Conservation (phyloP, 139 green algal genomes). For the Chlamydomonas eustigma region DNA sequence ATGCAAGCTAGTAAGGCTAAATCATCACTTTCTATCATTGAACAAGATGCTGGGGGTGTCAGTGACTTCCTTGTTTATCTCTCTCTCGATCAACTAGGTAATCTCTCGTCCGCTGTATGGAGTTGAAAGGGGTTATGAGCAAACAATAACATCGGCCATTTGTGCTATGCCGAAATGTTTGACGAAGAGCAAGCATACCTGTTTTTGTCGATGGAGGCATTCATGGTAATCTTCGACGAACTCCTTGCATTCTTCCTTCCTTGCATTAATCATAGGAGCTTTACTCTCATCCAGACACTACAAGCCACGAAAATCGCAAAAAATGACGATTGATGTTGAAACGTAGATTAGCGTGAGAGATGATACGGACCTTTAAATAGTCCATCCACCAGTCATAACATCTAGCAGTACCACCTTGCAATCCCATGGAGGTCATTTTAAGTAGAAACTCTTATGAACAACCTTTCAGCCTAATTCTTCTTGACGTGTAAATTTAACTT, state of each 20-base stretch:
- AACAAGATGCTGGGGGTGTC: background rate
- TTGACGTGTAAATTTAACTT: too few relatives aligned
- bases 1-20: too few relatives aligned
- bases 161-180: too few relatives aligned
- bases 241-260: constrained; percentile 39
- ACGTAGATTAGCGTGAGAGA: background rate
- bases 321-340: background rate
- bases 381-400: constrained; percentile 23
- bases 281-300: constrained; percentile 50
- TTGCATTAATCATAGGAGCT: constrained; percentile 26
- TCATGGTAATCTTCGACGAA: constrained; percentile 49
- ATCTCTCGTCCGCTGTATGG: too few relatives aligned
- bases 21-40: too few relatives aligned
- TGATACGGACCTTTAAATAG: constrained; percentile 13
- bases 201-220: constrained; percentile 41
- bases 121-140: too few relatives aligned
- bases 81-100: too few relatives aligned
- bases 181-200: too few relatives aligned
- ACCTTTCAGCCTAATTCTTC: too few relatives aligned
- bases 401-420: constrained; percentile 9
- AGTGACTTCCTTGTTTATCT: background rate
- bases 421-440: constrained; percentile 16
- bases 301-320: background rate
- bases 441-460: too few relatives aligned
- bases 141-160: too few relatives aligned